phyloP scores from a whole-genome alignment of 768 basidiomycete genomes.

The Pisolithus sp. region DNA sequence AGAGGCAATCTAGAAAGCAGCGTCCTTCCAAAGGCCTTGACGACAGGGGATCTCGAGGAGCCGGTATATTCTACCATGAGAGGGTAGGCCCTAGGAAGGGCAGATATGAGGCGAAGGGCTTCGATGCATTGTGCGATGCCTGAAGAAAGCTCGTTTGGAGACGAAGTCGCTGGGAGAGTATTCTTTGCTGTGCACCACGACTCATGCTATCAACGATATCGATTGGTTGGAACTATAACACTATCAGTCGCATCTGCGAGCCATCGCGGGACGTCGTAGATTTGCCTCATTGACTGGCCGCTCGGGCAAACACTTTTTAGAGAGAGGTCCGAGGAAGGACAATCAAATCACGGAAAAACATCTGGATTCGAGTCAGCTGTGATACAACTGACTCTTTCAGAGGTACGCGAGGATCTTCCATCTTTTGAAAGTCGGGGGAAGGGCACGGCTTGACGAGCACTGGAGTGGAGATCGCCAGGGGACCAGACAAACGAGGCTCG shows the following conservation, averaged over 20 bases:
- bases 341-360: conserved; percentile 34
- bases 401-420: no score
- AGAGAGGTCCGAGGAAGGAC: conserved; percentile 41
- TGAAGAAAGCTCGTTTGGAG: conserved; percentile 27
- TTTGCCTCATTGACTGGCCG: neutral
- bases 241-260: neutral
- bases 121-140: conserved; percentile 30
- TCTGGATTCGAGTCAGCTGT: conserved; percentile 32
- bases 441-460: no score
- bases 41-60: conserved; percentile 7
- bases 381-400: conserved; percentile 28
- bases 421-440: no score
- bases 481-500: no score
- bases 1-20: conserved; percentile 27
- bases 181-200: conserved; percentile 15
- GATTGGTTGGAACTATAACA: conserved; percentile 3
- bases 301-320: neutral
- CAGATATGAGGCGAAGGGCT: conserved; percentile 26
- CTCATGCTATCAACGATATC: conserved; percentile 16
- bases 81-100: conserved; percentile 23
- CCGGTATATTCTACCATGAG: conserved; percentile 20
- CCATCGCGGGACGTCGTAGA: no score
- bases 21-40: conserved; percentile 26
- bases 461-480: no score
- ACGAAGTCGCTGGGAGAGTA: conserved; percentile 24